A percentile compares a stretch with the other conserved stretches of the same genome.
phyloP scores from a whole-genome alignment of 345 rosid species.

The Mercurialis annua region DNA sequence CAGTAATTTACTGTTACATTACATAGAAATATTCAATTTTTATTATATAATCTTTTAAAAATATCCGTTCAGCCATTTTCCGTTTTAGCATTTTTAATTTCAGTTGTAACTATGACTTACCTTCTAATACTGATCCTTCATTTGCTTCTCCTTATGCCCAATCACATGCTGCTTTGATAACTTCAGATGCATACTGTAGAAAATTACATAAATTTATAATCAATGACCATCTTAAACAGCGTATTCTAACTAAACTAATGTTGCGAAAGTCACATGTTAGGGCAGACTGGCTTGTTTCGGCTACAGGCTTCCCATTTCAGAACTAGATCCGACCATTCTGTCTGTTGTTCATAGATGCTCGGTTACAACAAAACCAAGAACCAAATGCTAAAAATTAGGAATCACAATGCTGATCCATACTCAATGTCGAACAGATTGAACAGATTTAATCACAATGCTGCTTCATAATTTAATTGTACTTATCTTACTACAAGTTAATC shows the following conservation, averaged over 20 bases:
- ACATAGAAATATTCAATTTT: no score
- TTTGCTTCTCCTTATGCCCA: slow-evolving; percentile 78
- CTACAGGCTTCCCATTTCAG: slow-evolving; percentile 67
- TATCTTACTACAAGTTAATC: no score
- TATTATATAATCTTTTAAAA: no score
- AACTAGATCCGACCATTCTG: slow-evolving; percentile 61
- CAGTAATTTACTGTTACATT: not conserved
- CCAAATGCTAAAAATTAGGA: no score
- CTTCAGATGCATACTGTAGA: slow-evolving; percentile 88
- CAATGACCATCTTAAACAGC: not conserved
- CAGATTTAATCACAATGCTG: no score
- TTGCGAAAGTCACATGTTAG: slow-evolving; percentile 48
- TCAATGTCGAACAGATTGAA: no score
- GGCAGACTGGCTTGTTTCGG: slow-evolving; percentile 51
- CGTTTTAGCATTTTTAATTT: no score
- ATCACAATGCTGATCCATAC: no score
- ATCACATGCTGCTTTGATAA: slow-evolving; percentile 75
- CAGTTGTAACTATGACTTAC: slow-evolving; percentile 24
- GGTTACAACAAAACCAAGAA: no score
- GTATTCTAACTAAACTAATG: not conserved
- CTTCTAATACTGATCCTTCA: slow-evolving; percentile 59
- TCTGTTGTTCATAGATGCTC: slow-evolving; percentile 42
- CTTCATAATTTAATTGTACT: no score
- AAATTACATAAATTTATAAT: no score
- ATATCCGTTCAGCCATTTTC: no score